These are phyloP conservation scores for Acanthamoeba rhysodes DNA, from an alignment of 208 protist genomes.

Conservation along the genomic window DNA sequence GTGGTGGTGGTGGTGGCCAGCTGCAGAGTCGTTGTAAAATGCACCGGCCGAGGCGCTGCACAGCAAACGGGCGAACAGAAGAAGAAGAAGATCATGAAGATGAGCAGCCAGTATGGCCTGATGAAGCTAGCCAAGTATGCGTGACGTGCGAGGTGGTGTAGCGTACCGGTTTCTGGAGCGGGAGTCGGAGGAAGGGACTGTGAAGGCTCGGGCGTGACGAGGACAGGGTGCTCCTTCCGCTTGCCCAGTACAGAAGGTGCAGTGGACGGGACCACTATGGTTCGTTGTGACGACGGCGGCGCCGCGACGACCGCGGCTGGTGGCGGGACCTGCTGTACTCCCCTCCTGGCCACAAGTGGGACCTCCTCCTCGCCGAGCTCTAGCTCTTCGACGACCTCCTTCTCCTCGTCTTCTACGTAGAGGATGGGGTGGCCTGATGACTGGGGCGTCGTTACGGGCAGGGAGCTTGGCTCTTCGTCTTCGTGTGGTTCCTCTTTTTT, in stretches of 20 bases:
- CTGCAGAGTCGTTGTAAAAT: not conserved
- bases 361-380: not conserved
- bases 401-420: not conserved
- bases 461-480: not conserved
- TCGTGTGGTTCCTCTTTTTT: not conserved
- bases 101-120: not conserved
- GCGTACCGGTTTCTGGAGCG: not conserved
- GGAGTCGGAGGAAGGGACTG: not conserved
- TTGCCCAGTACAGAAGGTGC: conserved; percentile 39
- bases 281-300: not conserved
- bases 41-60: not conserved
- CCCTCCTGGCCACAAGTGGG: not conserved
- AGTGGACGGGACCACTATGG: too few species aligned
- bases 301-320: not conserved
- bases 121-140: not conserved
- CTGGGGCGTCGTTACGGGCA: not conserved
- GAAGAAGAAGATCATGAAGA: not conserved
- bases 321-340: not conserved
- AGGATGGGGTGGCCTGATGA: not conserved
- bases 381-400: not conserved
- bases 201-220: not conserved
- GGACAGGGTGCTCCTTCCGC: conserved; percentile 42
- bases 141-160: not conserved
- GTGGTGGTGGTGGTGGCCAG: not conserved
- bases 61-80: not conserved